Percentiles rank a stretch among this genome's conserved stretches.
phyloP scores from a whole-genome alignment of 2,329 filamentous ascomycete genomes.

The Diplodia intermedia region DNA sequence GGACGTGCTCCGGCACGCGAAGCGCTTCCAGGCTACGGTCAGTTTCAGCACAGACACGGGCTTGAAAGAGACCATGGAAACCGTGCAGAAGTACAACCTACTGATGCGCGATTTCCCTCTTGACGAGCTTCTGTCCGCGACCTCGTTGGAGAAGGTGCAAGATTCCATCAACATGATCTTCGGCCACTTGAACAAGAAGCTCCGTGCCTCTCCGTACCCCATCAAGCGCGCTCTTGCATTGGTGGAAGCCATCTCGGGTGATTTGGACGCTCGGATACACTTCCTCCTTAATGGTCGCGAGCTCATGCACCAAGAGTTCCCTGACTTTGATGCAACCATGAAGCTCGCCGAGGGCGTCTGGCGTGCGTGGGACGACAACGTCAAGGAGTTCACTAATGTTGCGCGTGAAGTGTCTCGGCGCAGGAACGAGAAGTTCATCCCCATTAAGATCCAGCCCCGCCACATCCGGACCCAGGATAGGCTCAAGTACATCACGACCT shows the following conservation, averaged over 20 bases:
- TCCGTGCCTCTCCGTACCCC: conserved; percentile 94
- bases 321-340: conserved; percentile 88
- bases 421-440: conserved; percentile 96
- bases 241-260: conserved; percentile 95
- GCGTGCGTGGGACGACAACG: conserved; percentile 89
- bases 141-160: conserved; percentile 84
- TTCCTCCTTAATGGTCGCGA: conserved; percentile 83
- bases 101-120: conserved; percentile 98
- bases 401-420: conserved; percentile 92
- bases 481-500: conserved; percentile 91
- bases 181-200: conserved; percentile 93
- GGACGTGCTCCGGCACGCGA: conserved; percentile 94
- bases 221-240: conserved; percentile 88
- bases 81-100: conserved; percentile 98
- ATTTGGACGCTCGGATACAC: conserved; percentile 87
- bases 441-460: conserved; percentile 90
- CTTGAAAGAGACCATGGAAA: conserved; percentile 92
- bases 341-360: conserved; percentile 84
- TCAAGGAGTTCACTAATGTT: conserved; percentile 98
- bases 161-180: conserved; percentile 92
- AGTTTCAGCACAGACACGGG: conserved; percentile 97
- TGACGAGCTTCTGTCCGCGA: conserved; percentile 91
- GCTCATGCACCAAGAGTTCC: conserved; percentile 89
- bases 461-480: conserved; percentile 90
- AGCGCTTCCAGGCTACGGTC: conserved; percentile 96